A percentile compares a stretch with the other conserved stretches of the same genome.
Conservation (phyloP, 257 asterid genomes). For the Petunia secreta region DNA sequence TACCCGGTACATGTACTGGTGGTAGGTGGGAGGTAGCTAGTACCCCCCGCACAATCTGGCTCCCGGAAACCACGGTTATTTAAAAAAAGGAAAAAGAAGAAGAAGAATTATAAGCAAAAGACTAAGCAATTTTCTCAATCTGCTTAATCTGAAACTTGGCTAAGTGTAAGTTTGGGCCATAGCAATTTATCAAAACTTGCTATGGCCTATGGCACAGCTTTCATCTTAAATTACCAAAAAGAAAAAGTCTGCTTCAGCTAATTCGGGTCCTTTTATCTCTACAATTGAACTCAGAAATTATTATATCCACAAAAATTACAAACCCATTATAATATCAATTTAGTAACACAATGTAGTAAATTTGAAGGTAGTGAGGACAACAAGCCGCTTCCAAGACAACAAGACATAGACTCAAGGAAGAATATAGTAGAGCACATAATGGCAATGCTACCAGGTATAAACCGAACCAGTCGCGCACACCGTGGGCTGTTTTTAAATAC, state of each 20-base stretch:
- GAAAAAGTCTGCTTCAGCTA: neutral
- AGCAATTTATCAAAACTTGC: neutral
- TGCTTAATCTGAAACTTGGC: neutral
- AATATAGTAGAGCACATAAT: conserved; percentile 16
- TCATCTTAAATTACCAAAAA: conserved; percentile 3
- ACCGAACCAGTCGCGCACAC: neutral
- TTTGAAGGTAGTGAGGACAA: neutral
- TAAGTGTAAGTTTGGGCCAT: neutral
- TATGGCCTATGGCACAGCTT: neutral
- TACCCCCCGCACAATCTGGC: too few species aligned
- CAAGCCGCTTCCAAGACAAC: conserved; percentile 9
- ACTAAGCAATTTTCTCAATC: neutral
- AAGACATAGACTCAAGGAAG: neutral
- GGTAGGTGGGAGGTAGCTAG: too few species aligned
- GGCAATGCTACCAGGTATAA: conserved; percentile 1
- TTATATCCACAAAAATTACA: neutral
- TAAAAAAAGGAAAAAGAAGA: too few species aligned
- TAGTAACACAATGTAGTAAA: conserved; percentile 9
- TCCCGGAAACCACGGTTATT: too few species aligned
- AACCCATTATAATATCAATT: neutral
- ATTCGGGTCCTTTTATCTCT: neutral
- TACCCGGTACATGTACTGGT: too few species aligned
- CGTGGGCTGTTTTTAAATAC: conserved; percentile 42
- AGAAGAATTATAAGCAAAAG: neutral
- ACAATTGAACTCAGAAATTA: neutral